Percentiles rank a stretch among this genome's conserved stretches.
phyloP scores from a whole-genome alignment of 2,329 filamentous ascomycete species.

The Tolypocladium ophioglossoides region DNA sequence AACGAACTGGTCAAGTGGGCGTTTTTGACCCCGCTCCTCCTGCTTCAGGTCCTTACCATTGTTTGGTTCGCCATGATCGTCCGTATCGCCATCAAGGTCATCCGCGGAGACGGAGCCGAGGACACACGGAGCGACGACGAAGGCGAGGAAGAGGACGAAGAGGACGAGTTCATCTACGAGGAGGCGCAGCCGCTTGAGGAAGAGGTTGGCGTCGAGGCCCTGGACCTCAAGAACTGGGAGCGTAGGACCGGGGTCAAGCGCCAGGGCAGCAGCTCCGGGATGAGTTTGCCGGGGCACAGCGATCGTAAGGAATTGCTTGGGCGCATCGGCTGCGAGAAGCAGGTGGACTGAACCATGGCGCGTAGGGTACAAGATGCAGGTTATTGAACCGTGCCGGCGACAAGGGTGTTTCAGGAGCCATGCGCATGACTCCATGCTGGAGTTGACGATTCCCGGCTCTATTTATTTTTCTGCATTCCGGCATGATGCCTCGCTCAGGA shows the following conservation, averaged over 20 bases:
- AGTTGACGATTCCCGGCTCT: neutral
- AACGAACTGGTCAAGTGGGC: conserved; percentile 61
- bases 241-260: conserved; percentile 45
- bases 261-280: conserved; percentile 40
- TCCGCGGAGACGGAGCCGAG: conserved; percentile 68
- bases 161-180: conserved; percentile 43
- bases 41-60: conserved; percentile 69
- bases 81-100: conserved; percentile 68
- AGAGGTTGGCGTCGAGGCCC: conserved; percentile 63
- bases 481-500: neutral
- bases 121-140: conserved; percentile 85
- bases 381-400: neutral
- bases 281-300: conserved; percentile 60
- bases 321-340: conserved; percentile 76
- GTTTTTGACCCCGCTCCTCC: conserved; percentile 68
- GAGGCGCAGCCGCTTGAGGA: conserved; percentile 53
- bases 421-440: conserved; percentile 1
- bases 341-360: conserved; percentile 32
- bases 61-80: conserved; percentile 88
- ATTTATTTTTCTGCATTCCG: no score
- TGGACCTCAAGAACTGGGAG: conserved; percentile 57
- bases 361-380: no score
- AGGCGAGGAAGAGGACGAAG: conserved; percentile 57
- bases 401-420: neutral
- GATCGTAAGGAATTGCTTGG: conserved; percentile 74